These are phyloP conservation scores for Dactylonectria macrodidyma DNA, from an alignment of 2,329 filamentous ascomycete genomes.

Conservation along the genomic window DNA sequence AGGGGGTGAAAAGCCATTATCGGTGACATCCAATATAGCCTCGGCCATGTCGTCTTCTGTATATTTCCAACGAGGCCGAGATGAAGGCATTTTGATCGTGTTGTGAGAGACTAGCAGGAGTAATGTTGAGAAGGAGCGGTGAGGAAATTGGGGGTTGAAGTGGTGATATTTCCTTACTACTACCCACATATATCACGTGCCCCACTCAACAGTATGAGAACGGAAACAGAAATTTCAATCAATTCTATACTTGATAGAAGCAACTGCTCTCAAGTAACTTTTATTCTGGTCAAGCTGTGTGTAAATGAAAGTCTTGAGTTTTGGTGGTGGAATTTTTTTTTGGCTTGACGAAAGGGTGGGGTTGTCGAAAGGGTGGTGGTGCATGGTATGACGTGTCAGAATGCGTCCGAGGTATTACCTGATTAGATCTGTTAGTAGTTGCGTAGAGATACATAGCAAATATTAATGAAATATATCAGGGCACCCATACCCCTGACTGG, in stretches of 20 bases:
- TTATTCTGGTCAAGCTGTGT: neutral
- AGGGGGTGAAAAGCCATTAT: neutral
- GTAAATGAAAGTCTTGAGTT: neutral
- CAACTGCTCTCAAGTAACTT: neutral
- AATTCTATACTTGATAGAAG: neutral
- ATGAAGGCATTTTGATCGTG: neutral
- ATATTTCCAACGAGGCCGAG: neutral
- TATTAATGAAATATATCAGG: no score
- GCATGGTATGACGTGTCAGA: no score
- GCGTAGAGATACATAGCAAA: no score
- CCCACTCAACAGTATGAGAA: neutral
- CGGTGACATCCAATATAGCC: no score
- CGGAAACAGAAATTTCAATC: neutral
- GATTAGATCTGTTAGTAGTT: no score
- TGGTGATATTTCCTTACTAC: neutral
- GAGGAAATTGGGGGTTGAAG: neutral
- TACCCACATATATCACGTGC: neutral
- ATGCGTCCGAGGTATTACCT: no score
- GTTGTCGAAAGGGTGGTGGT: no score
- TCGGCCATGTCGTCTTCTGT: no score
- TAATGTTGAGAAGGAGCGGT: neutral
- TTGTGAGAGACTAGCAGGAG: neutral
- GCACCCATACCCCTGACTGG: no score
- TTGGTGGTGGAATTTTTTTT: neutral
- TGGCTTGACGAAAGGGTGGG: no score